Evolutionary conservation across 371 early-diverging fungal genomes (phyloP).

Genomic region (Mucor plumbeus): DNA sequence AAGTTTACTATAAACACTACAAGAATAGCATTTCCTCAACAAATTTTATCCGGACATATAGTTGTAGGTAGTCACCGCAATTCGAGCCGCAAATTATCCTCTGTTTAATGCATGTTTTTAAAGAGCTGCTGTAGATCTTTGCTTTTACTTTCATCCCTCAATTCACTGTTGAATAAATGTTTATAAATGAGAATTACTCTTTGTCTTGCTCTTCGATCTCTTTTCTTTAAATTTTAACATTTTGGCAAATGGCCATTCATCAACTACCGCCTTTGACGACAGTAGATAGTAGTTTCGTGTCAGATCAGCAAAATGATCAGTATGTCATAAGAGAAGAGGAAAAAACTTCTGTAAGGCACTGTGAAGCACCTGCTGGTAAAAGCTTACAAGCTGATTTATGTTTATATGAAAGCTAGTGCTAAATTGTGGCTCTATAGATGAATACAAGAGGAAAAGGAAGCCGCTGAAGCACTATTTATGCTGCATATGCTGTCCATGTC

Average conservation of each 20-base stretch:
- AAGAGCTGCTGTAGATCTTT: background rate
- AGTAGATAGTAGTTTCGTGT: conserved; percentile 13
- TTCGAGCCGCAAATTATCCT: background rate
- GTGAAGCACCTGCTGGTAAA: background rate
- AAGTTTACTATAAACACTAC: background rate
- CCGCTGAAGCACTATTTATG: conserved; percentile 12
- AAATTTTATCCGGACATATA: too few relatives aligned
- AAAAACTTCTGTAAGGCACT: background rate
- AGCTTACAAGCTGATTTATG: too few relatives aligned
- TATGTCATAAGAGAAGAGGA: background rate
- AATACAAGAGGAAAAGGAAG: background rate
- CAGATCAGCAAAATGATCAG: background rate
- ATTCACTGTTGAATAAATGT: background rate
- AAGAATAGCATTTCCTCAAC: too few relatives aligned
- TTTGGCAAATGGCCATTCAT: background rate
- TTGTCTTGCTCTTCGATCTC: background rate
- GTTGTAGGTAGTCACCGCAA: background rate
- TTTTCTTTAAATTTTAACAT: background rate
- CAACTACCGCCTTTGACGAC: background rate
- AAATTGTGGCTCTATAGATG: background rate
- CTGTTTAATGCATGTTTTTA: background rate
- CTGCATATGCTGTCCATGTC: conserved; percentile 30
- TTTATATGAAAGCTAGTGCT: too few relatives aligned
- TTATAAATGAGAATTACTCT: background rate
- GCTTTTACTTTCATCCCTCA: conserved; percentile 10